A percentile compares a stretch with the other conserved stretches of the same genome.
These are phyloP conservation scores for Sideroxylon spinosum DNA, from an alignment of 179 eudicot genomes.

Conservation along the genomic window DNA sequence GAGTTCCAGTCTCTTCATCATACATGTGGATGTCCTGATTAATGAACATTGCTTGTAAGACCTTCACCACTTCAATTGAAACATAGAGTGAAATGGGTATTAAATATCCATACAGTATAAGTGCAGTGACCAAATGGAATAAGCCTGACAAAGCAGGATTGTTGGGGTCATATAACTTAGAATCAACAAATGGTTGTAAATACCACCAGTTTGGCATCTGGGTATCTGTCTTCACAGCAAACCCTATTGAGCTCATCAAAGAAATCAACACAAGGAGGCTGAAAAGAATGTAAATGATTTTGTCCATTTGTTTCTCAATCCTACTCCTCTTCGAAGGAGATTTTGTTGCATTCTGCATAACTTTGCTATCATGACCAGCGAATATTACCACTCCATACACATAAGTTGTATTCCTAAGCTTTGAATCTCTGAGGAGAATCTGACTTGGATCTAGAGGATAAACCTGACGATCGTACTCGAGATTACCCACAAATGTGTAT, in stretches of 20 bases:
- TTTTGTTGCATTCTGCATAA: constrained; percentile 47
- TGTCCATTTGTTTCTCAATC: constrained; percentile 44
- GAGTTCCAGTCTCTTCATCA: constrained; percentile 40
- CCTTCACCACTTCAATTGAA: constrained; percentile 46
- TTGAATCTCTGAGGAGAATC: constrained; percentile 45
- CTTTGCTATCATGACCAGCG: constrained; percentile 46
- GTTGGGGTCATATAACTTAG: constrained; percentile 24
- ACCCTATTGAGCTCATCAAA: constrained; percentile 30
- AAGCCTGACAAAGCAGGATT: constrained; percentile 26
- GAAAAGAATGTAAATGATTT: constrained; percentile 43
- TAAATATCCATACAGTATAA: constrained; percentile 42
- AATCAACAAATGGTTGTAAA: constrained; percentile 20
- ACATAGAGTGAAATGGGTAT: constrained; percentile 46
- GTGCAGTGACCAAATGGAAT: constrained; percentile 38
- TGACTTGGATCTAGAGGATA: constrained; percentile 27
- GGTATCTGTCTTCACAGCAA: constrained; percentile 17
- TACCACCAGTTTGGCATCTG: constrained; percentile 35
- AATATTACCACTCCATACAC: constrained; percentile 43
- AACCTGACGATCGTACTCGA: constrained; percentile 25
- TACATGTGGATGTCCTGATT: constrained; percentile 42
- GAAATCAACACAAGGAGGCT: constrained; percentile 29
- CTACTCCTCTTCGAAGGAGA: constrained; percentile 48
- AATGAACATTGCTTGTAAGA: constrained; percentile 40
- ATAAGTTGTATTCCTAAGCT: constrained; percentile 40
- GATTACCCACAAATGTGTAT: constrained; percentile 35